These are phyloP conservation scores for Saitozyma podzolica DNA, from an alignment of 768 basidiomycete genomes.

Conservation along the genomic window DNA sequence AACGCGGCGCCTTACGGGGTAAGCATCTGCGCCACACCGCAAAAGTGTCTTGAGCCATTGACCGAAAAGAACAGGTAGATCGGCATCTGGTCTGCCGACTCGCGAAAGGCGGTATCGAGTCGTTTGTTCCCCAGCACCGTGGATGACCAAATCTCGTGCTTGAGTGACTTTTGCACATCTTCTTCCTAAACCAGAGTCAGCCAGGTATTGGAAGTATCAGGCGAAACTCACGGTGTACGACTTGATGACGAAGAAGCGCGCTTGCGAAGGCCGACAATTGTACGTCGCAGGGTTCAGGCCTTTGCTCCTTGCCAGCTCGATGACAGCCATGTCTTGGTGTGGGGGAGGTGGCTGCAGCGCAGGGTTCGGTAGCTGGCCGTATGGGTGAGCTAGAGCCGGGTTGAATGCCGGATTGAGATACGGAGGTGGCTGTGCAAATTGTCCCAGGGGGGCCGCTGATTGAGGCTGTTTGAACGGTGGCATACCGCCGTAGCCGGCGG, in stretches of 20 bases:
- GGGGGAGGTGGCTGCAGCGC: constrained; percentile 13
- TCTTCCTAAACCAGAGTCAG: constrained; percentile 58
- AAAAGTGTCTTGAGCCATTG: constrained; percentile 84
- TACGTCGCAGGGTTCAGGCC: constrained; percentile 47
- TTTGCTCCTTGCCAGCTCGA: constrained; percentile 41
- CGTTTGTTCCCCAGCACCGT: constrained; percentile 97
- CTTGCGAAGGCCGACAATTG: constrained; percentile 57
- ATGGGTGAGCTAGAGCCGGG: neutral
- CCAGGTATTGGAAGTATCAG: neutral
- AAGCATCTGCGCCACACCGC: constrained; percentile 97
- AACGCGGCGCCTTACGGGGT: constrained; percentile 66
- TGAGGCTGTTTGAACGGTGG: constrained; percentile 3
- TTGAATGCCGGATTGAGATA: neutral
- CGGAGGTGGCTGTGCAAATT: constrained; percentile 4
- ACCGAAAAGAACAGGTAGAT: constrained; percentile 99
- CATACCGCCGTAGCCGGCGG: constrained; percentile 11
- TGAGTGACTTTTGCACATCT: constrained; percentile 96
- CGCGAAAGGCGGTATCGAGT: constrained; percentile 95
- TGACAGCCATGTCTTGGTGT: constrained; percentile 35
- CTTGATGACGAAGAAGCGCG: constrained; percentile 96
- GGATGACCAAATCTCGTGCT: constrained; percentile 97
- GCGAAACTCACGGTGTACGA: constrained; percentile 71
- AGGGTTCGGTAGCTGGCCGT: neutral
- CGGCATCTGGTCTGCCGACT: constrained; percentile 84
- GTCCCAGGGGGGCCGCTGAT: too few species aligned